Conservation (phyloP, 345 rosid genomes). For the Brassica nigra region DNA sequence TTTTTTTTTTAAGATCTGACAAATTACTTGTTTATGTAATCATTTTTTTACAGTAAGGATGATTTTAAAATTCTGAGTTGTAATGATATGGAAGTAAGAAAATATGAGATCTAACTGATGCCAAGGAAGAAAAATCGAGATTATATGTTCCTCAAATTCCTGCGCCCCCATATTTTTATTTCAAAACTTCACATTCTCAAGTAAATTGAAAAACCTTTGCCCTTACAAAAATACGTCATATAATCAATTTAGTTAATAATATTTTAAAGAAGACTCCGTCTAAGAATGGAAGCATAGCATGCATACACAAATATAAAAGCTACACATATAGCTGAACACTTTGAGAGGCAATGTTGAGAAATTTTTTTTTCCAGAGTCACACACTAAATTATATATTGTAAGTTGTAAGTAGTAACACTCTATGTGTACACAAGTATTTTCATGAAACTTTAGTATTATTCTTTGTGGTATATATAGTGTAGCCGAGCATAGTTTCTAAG, state of each 20-base stretch:
- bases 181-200: background rate
- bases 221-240: background rate
- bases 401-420: background rate
- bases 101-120: constrained; percentile 12
- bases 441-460: background rate
- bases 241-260: background rate
- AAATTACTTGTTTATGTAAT: background rate
- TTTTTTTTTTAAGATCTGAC: background rate
- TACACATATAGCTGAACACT: background rate
- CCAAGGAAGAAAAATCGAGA: constrained; percentile 10
- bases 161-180: background rate
- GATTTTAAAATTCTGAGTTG: constrained; percentile 18
- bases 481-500: background rate
- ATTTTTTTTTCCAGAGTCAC: background rate
- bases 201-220: background rate
- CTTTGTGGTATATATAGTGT: background rate
- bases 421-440: background rate
- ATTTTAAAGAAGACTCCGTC: background rate
- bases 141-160: background rate
- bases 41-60: background rate
- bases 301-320: background rate
- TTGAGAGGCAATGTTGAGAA: background rate
- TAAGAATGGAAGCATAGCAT: background rate
- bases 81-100: constrained; percentile 31
- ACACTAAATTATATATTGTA: background rate